A percentile compares a stretch with the other conserved stretches of the same genome.
Evolutionary conservation across 441 rosid species (phyloP).

Genomic region (Jatropha multifida): DNA sequence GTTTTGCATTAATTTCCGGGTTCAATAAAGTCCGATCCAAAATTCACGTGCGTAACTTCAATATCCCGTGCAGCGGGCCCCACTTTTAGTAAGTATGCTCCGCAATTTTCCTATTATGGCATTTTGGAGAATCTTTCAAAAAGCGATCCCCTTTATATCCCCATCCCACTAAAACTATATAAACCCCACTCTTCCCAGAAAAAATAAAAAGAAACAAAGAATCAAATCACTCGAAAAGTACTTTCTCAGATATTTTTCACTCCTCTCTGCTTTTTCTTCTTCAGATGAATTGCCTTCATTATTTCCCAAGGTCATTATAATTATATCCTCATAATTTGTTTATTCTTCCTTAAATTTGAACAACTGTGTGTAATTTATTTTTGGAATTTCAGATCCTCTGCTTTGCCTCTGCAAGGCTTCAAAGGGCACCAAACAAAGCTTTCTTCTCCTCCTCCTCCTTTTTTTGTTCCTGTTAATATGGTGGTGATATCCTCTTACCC

Average conservation of each 20-base stretch:
- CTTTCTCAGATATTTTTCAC: background rate
- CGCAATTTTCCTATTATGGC: slow-evolving; percentile 7
- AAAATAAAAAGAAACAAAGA: too few species aligned
- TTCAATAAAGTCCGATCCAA: background rate
- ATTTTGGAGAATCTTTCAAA: slow-evolving; percentile 28
- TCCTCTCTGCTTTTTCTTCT: background rate
- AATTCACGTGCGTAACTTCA: background rate
- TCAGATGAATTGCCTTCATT: slow-evolving; percentile 62
- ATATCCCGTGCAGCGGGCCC: background rate
- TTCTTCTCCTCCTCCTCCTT: slow-evolving; percentile 13
- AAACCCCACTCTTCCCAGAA: background rate
- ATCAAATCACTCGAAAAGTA: background rate
- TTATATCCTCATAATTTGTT: background rate
- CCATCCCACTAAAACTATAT: background rate
- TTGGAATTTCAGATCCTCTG: slow-evolving; percentile 46
- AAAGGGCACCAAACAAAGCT: slow-evolving; percentile 35
- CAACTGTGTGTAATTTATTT: background rate
- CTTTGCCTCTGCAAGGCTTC: slow-evolving; percentile 46
- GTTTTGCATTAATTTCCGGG: background rate
- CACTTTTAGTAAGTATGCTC: background rate
- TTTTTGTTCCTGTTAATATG: slow-evolving; percentile 22
- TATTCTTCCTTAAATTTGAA: background rate
- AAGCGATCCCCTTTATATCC: slow-evolving; percentile 18
- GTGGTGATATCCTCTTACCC: slow-evolving; percentile 8
- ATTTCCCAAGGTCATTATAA: slow-evolving; percentile 46